phyloP scores from a whole-genome alignment of 2,329 filamentous ascomycete species.

The Phialophora verrucosa region DNA sequence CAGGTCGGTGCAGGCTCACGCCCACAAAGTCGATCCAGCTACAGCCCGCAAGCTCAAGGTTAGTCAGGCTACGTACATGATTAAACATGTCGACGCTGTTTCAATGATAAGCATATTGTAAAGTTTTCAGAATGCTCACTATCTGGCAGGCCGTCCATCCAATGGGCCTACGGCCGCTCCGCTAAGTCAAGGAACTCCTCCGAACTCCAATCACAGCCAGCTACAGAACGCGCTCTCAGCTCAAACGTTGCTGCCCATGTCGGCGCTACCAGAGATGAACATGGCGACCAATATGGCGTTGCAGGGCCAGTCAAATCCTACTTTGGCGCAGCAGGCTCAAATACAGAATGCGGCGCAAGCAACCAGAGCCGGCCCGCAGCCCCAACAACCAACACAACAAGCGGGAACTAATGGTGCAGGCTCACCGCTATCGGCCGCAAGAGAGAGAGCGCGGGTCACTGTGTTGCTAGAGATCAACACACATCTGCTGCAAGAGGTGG shows the following conservation, averaged over 20 bases:
- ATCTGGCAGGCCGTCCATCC: constrained; percentile 25
- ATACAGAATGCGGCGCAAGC: constrained; percentile 36
- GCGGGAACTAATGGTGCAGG: constrained; percentile 16
- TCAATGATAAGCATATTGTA: neutral
- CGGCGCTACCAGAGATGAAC: constrained; percentile 23
- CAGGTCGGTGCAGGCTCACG: constrained; percentile 29
- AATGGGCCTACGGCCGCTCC: constrained; percentile 34
- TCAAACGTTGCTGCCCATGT: constrained; percentile 8
- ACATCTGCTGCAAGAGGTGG: constrained; percentile 54
- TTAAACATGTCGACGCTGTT: neutral
- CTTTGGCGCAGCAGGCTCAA: constrained; percentile 35
- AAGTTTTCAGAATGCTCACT: constrained; percentile 10
- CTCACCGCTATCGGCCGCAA: constrained; percentile 43
- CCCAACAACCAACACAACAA: constrained; percentile 17
- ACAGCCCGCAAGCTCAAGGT: constrained; percentile 29
- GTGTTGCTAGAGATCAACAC: constrained; percentile 56
- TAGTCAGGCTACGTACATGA: constrained; percentile 8
- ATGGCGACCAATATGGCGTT: constrained; percentile 27
- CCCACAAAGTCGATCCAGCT: constrained; percentile 19
- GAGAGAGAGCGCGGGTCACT: constrained; percentile 54
- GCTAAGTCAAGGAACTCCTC: constrained; percentile 34
- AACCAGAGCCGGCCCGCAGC: constrained; percentile 23
- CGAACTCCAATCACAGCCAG: constrained; percentile 18
- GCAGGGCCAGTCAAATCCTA: constrained; percentile 27
- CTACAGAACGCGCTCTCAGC: constrained; percentile 21